Conservation (phyloP, 73 alveolate species). For the Stentor roeselii region DNA sequence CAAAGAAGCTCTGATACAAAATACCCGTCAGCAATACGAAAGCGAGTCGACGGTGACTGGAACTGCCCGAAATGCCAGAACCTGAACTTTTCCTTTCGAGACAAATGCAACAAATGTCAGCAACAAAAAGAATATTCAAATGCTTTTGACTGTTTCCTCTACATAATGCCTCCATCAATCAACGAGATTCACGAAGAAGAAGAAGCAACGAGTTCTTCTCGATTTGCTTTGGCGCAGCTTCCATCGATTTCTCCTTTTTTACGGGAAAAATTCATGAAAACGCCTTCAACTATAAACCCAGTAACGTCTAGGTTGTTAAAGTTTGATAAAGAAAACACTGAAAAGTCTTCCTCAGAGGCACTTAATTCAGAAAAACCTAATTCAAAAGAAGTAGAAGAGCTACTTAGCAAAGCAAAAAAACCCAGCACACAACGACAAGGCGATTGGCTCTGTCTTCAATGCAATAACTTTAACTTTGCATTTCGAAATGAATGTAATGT, state of each 20-base stretch:
- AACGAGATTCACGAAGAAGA: neutral
- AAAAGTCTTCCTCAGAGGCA: neutral
- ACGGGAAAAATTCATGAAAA: neutral
- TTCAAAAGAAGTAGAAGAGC: neutral
- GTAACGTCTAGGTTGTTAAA: neutral
- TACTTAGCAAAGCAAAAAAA: neutral
- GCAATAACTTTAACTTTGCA: slow-evolving; percentile 75
- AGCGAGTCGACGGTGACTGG: slow-evolving; percentile 80
- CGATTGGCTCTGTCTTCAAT: slow-evolving; percentile 79
- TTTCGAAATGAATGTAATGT: slow-evolving; percentile 76
- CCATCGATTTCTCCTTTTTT: slow-evolving; percentile 11
- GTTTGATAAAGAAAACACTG: neutral
- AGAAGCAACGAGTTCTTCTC: neutral
- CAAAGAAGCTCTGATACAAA: neutral
- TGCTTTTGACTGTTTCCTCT: neutral
- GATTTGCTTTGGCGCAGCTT: neutral
- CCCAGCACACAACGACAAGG: slow-evolving; percentile 72
- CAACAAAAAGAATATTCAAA: neutral
- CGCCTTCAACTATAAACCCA: neutral
- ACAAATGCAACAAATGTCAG: slow-evolving; percentile 78
- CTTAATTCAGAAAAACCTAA: neutral
- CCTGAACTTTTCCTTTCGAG: slow-evolving; percentile 76
- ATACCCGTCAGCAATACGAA: neutral
- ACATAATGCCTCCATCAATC: neutral
- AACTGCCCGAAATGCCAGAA: slow-evolving; percentile 67